Conservation (phyloP, 192 early-diverging fungal genomes). For the Coemansia sp. region DNA sequence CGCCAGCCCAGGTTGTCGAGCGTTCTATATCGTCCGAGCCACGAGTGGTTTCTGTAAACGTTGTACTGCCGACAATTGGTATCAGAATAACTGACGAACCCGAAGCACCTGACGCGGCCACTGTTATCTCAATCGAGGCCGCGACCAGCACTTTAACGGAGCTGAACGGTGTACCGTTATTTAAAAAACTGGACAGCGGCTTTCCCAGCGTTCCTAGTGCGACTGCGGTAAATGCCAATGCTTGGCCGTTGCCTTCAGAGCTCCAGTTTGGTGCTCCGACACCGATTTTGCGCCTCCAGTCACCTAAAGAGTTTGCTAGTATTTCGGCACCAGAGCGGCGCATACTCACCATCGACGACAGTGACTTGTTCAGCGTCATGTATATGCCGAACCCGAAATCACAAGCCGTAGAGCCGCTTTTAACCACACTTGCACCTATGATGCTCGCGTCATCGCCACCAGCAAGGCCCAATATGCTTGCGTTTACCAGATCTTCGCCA, state of each 20-base stretch:
- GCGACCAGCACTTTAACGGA: neutral
- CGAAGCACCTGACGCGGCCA: constrained; percentile 5
- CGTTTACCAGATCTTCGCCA: neutral
- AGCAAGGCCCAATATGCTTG: neutral
- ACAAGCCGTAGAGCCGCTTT: neutral
- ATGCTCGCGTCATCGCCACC: neutral
- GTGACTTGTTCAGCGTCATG: constrained; percentile 23
- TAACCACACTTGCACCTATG: neutral
- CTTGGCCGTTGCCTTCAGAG: neutral
- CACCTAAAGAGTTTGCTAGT: neutral
- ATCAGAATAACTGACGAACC: constrained; percentile 32
- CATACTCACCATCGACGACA: constrained; percentile 29
- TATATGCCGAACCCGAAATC: constrained; percentile 5
- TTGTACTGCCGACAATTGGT: constrained; percentile 43
- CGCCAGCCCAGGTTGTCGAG: neutral
- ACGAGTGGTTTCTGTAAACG: constrained; percentile 28
- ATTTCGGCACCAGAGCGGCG: constrained; percentile 10
- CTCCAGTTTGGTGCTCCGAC: neutral
- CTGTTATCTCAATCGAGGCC: constrained; percentile 25
- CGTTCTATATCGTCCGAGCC: constrained; percentile 31
- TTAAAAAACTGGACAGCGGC: neutral
- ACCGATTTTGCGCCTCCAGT: neutral
- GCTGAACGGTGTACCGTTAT: neutral
- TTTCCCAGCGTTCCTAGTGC: neutral
- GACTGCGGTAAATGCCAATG: neutral